Base-by-base conservation (phyloP, 2,329 filamentous ascomycete genomes). In the Esteya vermicola region DNA sequence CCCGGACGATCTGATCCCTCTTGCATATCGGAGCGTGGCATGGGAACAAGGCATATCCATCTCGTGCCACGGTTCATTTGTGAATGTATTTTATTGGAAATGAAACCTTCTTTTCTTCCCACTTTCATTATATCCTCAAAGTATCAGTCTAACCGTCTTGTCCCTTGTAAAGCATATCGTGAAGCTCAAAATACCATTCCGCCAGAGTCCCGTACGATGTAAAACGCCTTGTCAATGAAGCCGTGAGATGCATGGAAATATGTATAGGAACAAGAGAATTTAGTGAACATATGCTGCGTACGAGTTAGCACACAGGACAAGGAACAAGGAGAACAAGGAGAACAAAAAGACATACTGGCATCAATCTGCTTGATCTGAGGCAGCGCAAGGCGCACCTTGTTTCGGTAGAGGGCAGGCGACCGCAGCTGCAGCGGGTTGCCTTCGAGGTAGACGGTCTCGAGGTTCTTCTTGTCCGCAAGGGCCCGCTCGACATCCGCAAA, bases 361-460 rank as follows among this genome's bases (percentile, higher is more conserved):
- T 98, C 91, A 56, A 98, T 95, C 65, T 98, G 88, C 56, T 74
- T 74, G 39, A 98, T 65, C 58, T 91, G 81, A 42, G 91, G 91
- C 58, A 98, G 60, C 26, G 86, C 82, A 57, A 98, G 62, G 43
- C 81, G 72, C 33, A 98, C 77, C 63, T 98, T 98, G 62, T 95
- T 96, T 53, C 91, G 70, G 60, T 98, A 98, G 45, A 95, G 61
- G 1, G 84, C 83, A n/a, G 83, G 82, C 5, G 73, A 75, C 40
- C 70, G 72, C 45, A 77, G 67, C 62, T 98, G 91, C 50, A 98
- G 59, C 21, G 88, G 89, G 52, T 93, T 95, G 2, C 86, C 88
- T 56, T 98, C 91, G 48, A 98, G 93, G 57, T 98, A 98, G 10
- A 98, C 89, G 1, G 91, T 95, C 44, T 79, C 76, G 50, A 96